Evolutionary conservation across 305 asterid species (phyloP).

Genomic region (Fraxinus floribunda): DNA sequence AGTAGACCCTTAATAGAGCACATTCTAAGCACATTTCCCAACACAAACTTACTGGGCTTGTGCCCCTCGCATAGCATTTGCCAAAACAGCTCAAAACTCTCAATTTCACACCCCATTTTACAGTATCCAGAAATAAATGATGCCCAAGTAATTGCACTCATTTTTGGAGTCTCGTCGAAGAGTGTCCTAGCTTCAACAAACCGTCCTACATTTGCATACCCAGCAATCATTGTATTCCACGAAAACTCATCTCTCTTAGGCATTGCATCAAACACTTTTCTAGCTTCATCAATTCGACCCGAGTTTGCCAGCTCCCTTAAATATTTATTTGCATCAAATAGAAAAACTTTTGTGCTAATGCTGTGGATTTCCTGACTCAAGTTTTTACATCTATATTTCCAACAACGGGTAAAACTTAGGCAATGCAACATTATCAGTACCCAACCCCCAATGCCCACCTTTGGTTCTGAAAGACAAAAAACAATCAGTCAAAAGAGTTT

Average conservation of each 20-base stretch:
- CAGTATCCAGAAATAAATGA: constrained; percentile 76
- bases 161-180: constrained; percentile 49
- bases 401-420: not conserved
- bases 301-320: constrained; percentile 34
- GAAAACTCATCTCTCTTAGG: constrained; percentile 63
- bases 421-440: not conserved
- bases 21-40: constrained; percentile 72
- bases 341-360: constrained; percentile 20
- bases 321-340: constrained; percentile 38
- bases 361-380: constrained; percentile 17
- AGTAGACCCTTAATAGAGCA: constrained; percentile 67
- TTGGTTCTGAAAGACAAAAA: not conserved
- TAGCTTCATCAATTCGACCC: constrained; percentile 53
- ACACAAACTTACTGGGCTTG: constrained; percentile 56
- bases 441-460: not conserved
- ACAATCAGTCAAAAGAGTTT: not conserved
- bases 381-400: constrained; percentile 10
- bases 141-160: constrained; percentile 68
- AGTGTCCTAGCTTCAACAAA: constrained; percentile 54
- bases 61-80: constrained; percentile 59
- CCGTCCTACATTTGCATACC: constrained; percentile 62
- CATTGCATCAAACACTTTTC: constrained; percentile 65
- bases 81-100: constrained; percentile 55
- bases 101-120: constrained; percentile 56
- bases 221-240: constrained; percentile 69